Evolutionary conservation across 73 alveolate genomes (phyloP).

Genomic region (Diophrys sp.): DNA sequence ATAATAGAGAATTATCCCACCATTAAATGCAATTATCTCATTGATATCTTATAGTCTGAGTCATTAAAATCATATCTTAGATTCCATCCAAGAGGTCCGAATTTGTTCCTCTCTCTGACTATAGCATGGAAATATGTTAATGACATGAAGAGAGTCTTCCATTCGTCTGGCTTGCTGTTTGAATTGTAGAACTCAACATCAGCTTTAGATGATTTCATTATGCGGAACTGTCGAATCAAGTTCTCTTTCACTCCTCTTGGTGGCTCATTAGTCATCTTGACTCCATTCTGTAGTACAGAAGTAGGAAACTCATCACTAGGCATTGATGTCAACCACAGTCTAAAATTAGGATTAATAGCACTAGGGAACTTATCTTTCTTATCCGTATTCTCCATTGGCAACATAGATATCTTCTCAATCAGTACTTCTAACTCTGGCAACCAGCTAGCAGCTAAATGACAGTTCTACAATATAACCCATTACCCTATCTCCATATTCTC

Average conservation of each 20-base stretch:
- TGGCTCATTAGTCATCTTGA: slow-evolving; percentile 95
- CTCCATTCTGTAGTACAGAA: slow-evolving; percentile 96
- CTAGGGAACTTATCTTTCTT: slow-evolving; percentile 71
- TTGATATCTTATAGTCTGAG: too few relatives aligned
- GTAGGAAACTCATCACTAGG: slow-evolving; percentile 98
- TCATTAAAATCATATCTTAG: too few relatives aligned
- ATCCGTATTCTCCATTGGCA: slow-evolving; percentile 64
- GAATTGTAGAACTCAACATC: slow-evolving; percentile 67
- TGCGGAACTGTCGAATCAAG: slow-evolving; percentile 63
- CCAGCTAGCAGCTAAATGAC: slow-evolving; percentile 95
- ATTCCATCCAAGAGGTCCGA: slow-evolving; percentile 98
- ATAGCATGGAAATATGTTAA: slow-evolving; percentile 97
- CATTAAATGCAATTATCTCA: too few relatives aligned
- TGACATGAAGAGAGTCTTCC: slow-evolving; percentile 81
- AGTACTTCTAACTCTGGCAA: slow-evolving; percentile 92
- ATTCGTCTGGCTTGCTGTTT: slow-evolving; percentile 53
- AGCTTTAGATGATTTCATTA: slow-evolving; percentile 45
- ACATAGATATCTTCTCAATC: slow-evolving; percentile 72
- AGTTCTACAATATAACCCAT: slow-evolving; percentile 95
- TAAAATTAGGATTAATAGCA: slow-evolving; percentile 83
- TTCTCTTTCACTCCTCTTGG: slow-evolving; percentile 81
- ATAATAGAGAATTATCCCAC: too few relatives aligned
- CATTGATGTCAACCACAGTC: slow-evolving; percentile 98
- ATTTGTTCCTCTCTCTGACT: slow-evolving; percentile 93
- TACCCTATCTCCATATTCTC: slow-evolving; percentile 75